Conservation (phyloP, 2,329 filamentous ascomycete species). For the Ophiosphaerella korrae region DNA sequence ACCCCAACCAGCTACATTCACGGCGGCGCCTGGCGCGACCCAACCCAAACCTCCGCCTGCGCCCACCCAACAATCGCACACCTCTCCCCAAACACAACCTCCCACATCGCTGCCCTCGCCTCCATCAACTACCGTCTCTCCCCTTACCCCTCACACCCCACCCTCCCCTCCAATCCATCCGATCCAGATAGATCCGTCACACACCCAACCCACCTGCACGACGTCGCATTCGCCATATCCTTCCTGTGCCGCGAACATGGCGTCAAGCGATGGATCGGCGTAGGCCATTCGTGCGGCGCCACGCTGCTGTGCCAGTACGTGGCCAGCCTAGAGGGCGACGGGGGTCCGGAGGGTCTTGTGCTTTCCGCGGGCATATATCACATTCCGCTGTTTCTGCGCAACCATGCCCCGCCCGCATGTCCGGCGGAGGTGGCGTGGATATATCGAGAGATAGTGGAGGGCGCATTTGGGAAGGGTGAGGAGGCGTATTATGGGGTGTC, state of each 20-base stretch:
- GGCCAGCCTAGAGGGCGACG: constrained; percentile 17
- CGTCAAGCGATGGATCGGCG: constrained; percentile 58
- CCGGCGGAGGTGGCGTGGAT: constrained; percentile 46
- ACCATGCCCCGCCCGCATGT: constrained; percentile 46
- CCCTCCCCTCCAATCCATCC: constrained; percentile 54
- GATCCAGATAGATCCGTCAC: constrained; percentile 54
- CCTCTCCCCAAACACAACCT: constrained; percentile 32
- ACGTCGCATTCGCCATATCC: constrained; percentile 59
- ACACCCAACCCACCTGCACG: constrained; percentile 67
- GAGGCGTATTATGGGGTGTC: constrained; percentile 49
- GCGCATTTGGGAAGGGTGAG: constrained; percentile 62
- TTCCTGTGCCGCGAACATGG: constrained; percentile 56
- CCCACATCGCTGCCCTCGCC: constrained; percentile 63
- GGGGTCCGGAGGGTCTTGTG: constrained; percentile 54
- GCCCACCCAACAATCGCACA: constrained; percentile 45
- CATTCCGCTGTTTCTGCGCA: constrained; percentile 58
- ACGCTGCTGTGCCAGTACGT: constrained; percentile 66
- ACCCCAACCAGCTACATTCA: constrained; percentile 49
- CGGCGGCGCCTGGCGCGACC: constrained; percentile 58
- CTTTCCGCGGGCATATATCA: constrained; percentile 72
- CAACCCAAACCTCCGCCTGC: constrained; percentile 44
- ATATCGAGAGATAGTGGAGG: constrained; percentile 64
- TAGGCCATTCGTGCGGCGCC: constrained; percentile 68
- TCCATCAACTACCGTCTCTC: constrained; percentile 70
- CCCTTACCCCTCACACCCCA: constrained; percentile 51